Evolutionary conservation across 352 stramenopile genomes (phyloP), one percentile per base, ranked within the genome.

Genomic region (Pythium myriotylum): DNA sequence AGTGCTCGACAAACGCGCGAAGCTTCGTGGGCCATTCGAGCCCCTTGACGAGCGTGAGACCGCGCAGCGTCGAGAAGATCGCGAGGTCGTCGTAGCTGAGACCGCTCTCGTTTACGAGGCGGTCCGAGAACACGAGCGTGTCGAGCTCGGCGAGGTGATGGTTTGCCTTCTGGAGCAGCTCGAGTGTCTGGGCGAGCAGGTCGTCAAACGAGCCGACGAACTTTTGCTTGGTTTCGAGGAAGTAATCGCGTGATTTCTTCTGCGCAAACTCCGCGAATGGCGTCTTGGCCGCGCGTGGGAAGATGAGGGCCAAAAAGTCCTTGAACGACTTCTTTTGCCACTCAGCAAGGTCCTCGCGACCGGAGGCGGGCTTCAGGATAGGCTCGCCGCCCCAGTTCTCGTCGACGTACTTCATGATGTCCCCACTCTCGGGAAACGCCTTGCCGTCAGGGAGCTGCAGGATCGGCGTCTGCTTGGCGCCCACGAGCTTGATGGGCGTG

Each of bases 31-130:
- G 76, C 72, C 74, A 86, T 50, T 73, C 37, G 43, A 83, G 32
- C 39, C 50, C 74, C 66, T 83, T 83, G 40, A 86, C 70, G 20
- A 86, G 74, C 47, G 76, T 86, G n/a, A 86, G 59, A 2, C 70
- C 70, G 29, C 76, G 76, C 23, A 86, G 58, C 47, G 57, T 63
- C 5, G 76, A 71, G 17, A 84, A 59, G 52, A 84, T 82, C 14
- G 80, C 50, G 14, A 84, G 68, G 53, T 84, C 76, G 33, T 71
- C 76, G 48, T 84, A 59, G 63, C 81, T 82, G 20, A 84, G 53
- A 39, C 63, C 70, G 14, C 76, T 73, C 26, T 84, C 76, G 47
- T 84, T 68, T 10, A 84, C 70, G 22, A 73, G 73, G 22, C 63
- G 60, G 41, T 55, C 58, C 41, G 70, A 80, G 54, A 81, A 64